Evolutionary conservation across 208 protist species (phyloP), one percentile per base, ranked within the genome.

Genomic region (Leishmania gerbilli): DNA sequence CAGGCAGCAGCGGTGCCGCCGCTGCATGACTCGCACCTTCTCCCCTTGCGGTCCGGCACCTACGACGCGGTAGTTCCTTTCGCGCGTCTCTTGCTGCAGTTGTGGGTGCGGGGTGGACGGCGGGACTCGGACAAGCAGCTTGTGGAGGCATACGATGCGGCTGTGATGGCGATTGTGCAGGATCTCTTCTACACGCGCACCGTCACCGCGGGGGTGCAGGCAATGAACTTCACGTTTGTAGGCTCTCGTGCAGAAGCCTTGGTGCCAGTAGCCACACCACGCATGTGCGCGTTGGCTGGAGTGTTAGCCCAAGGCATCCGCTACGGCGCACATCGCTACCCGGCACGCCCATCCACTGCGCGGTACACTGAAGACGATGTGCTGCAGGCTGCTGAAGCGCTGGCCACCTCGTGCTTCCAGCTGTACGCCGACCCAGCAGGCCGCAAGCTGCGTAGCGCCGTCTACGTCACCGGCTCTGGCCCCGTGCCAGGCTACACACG

Each of bases 331-430:
- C 88, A 91, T 74, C 84, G 74, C 68, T 79, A 81, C 69, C 13
- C 65, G 21, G 51, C 0, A 13, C 72, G 75, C 24, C 47, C 79
- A 19, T 11, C 62, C 58, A n/a, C 74, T 4, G 55, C 71, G 47
- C 37, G n/a, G 24, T 84, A 77, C 60, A 55, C 19, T 53, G 84
- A 87, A 47, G 58, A 82, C 34, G 76, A 77, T 17, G 49, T 80
- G 0, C 58, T 91, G 68, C 79, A 86, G 68, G 85, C 81, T 7
- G 87, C 89, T 24, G 89, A 92, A 84, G 83, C 89, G 17, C 75
- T 92, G 37, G 85, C 87, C n/a, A 74, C 85, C 40, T 87, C 87
- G 71, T 92, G 89, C 55, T 80, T 87, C 27, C 83, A 81, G 45
- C 67, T 87, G 76, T 90, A 87, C 74, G 79, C 79, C 55, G 74